Base-by-base conservation (phyloP, 228 moss, liverwort and hornwort genomes). In the Sphagnum fallax region DNA sequence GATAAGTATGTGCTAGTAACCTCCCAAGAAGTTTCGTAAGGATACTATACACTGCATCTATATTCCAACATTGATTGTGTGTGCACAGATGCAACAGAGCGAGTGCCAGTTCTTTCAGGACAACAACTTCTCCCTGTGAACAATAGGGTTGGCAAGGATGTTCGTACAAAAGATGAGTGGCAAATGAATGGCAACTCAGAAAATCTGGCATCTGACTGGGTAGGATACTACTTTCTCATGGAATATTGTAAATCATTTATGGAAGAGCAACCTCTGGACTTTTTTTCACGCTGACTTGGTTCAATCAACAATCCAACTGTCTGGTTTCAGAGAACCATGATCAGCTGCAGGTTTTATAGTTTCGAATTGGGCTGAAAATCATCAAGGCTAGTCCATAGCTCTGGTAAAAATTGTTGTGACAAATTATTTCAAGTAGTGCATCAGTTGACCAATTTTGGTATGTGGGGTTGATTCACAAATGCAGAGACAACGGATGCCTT, bases 161-260 rank as follows among this genome's bases (percentile, higher is more conserved):
- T 82, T 51, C 89, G 92, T 65, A 86, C 63, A 62, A 91, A 82
- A 79, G 86, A 90, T 79, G 93, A 91, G 69, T 80, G 88, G 73
- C 74, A 89, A 59, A 67, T 86, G 52, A 97, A 97, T 74, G 92
- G 95, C 68, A 84, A 84, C 73, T 66, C 90, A 48, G 91, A 84
- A n/a, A 82, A 86, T 65, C 84, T 16, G 61, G 50, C 55, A 55
- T 55, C 55, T 63, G 64, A 13, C 53, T 16, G 64, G 48, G 62
- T 71, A 32, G 32, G 52, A 51, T n/a, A 15, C 49, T 6, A 14
- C 6, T 49, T 47, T 16, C 1, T 63, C 32, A 32, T 32, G 32
- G 32, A 32, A 32, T 32, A 32, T 32, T 32, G 4, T 47, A 48
- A 6, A 5, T 5, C 13, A 12, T 65, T 16, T 65, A 13, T 18